Base-by-base conservation (phyloP, 2,329 filamentous ascomycete species). In the Colletotrichum tanaceti region DNA sequence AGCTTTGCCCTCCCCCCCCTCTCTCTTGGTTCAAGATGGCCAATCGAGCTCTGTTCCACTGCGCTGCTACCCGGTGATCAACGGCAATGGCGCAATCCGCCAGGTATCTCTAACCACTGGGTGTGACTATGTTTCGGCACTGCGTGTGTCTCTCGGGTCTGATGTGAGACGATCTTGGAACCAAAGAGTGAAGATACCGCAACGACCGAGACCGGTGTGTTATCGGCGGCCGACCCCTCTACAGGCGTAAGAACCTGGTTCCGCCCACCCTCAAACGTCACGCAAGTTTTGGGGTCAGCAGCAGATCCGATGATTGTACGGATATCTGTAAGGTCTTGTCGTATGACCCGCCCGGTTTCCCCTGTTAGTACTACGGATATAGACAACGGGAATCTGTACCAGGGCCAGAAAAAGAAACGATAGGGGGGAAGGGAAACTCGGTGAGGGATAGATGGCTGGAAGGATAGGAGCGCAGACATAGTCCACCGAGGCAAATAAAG, bases 161-260 rank as follows among this genome's bases (percentile, higher is more conserved):
- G 20, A 43, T 16, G 55, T 68, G 44, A 65, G 49, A 65, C 55
- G 57, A 16, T 32, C 50, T 60, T 43, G 50, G 32, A 57, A 55
- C 18, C 43, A 22, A 24, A 41, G 9, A 35, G 53, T 20, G 28
- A 39, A 18, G 35, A 44, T 41, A 14, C 18, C 10, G 2, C 18
- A 32, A 39, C 39, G 58, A 50, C 66, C 66, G 66, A 65, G 63
- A 57, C 63, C 62, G 62, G 55, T 50, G 66, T 65, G 35, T 38
- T n/a, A 43, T 55, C 11, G 41, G 35, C 39, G 38, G 6, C 58
- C 10, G 16, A 39, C 35, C n/a, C 16, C 38, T 58, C 28, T 35
- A 50, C 52, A 46, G 32, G 28, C 18, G 5, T 16, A 39, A 44
- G 50, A 28, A 35, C 32, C 65, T 11, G 61, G 46, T 58, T 63